These are phyloP conservation scores for Lentinus polychrous DNA, from an alignment of 1,284 basidiomycete species.

Conservation along the genomic window DNA sequence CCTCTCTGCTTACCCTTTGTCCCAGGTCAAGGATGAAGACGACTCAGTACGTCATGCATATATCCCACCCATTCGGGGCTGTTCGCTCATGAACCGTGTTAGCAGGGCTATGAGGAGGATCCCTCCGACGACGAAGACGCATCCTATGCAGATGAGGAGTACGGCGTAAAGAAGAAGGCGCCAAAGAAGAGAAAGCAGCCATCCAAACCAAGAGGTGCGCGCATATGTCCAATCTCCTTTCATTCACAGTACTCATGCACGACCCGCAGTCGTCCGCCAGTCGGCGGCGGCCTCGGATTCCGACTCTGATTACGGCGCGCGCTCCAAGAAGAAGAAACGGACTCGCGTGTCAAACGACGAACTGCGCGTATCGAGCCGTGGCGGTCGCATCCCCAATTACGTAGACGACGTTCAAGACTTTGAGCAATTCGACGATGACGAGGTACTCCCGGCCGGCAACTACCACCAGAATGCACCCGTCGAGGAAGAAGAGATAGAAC, in stretches of 20 bases:
- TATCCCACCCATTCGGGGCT: too few relatives aligned
- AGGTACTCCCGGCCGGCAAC: constrained; percentile 34
- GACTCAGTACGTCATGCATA: constrained; percentile 50
- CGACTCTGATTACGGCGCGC: constrained; percentile 83
- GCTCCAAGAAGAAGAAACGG: constrained; percentile 83
- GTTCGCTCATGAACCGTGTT: constrained; percentile 14
- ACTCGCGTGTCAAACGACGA: constrained; percentile 52
- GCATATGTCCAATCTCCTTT: neutral
- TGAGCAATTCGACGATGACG: constrained; percentile 73
- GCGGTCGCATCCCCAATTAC: constrained; percentile 80
- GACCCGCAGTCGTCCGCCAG: constrained; percentile 37
- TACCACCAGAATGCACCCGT: constrained; percentile 52
- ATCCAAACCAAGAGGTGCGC: constrained; percentile 54
- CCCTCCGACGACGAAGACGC: constrained; percentile 60
- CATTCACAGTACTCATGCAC: constrained; percentile 15
- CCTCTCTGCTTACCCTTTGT: constrained; percentile 7
- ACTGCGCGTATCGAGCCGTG: constrained; percentile 75
- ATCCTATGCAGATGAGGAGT: constrained; percentile 72
- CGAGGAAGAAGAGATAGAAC: constrained; percentile 87
- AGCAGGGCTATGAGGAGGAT: constrained; percentile 62
- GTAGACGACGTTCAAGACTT: constrained; percentile 80
- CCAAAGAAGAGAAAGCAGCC: constrained; percentile 63
- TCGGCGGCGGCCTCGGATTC: constrained; percentile 59
- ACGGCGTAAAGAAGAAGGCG: constrained; percentile 56
- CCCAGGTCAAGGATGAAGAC: constrained; percentile 48